A percentile compares a stretch with the other conserved stretches of the same genome.
Conservation (phyloP, 106 monocot species). For the Apostasia shenzhenica region DNA sequence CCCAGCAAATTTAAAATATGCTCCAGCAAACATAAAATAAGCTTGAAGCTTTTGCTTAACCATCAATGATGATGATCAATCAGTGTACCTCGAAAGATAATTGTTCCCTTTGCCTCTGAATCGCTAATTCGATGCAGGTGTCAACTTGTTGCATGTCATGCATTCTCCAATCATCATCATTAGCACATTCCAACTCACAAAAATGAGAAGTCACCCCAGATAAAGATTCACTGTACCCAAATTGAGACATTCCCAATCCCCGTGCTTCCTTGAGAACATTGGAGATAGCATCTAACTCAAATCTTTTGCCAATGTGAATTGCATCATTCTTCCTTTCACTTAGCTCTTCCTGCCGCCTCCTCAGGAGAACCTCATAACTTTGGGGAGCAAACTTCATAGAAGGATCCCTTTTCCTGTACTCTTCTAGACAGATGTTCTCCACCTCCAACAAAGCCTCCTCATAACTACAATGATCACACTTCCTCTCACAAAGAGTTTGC, state of each 20-base stretch:
- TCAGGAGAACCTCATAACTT: conserved; percentile 55
- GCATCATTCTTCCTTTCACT: conserved; percentile 47
- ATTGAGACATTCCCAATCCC: conserved; percentile 41
- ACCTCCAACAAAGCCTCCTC: conserved; percentile 49
- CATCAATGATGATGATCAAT: background rate
- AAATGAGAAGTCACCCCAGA: conserved; percentile 42
- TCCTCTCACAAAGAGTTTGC: conserved; percentile 65
- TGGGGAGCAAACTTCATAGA: conserved; percentile 17
- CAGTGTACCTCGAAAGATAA: conserved; percentile 55
- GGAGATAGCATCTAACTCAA: conserved; percentile 67
- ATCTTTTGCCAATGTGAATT: conserved; percentile 18
- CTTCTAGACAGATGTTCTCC: conserved; percentile 58
- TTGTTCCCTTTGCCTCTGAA: conserved; percentile 69
- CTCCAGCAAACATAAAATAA: conserved; percentile 1
- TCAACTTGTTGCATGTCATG: conserved; percentile 63
- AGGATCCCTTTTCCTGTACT: conserved; percentile 52
- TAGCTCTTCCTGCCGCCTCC: conserved; percentile 66
- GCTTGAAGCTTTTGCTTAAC: background rate
- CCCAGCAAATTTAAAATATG: background rate
- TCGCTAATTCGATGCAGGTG: conserved; percentile 39
- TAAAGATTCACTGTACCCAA: conserved; percentile 60
- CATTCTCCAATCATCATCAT: conserved; percentile 57
- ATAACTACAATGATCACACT: conserved; percentile 62
- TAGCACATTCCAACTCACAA: conserved; percentile 50
- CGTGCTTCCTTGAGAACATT: conserved; percentile 78